phyloP scores from a whole-genome alignment of 345 rosid genomes.

The Linum trigynum region DNA sequence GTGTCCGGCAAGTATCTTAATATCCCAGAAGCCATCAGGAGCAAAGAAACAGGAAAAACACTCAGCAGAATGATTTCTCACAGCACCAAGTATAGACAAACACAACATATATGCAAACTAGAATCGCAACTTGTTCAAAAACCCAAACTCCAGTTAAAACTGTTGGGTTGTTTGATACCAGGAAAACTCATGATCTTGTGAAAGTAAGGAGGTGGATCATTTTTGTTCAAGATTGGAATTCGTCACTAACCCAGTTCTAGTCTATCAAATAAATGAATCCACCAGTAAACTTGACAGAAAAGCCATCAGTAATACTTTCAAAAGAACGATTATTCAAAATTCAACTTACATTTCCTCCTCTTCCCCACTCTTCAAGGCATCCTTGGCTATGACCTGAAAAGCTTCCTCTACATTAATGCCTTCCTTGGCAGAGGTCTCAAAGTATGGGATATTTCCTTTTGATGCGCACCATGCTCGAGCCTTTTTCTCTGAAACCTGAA shows the following conservation, averaged over 20 bases:
- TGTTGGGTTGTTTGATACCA: no score
- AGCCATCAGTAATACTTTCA: no score
- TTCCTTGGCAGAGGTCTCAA: constrained; percentile 98
- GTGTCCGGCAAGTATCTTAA: constrained; percentile 64
- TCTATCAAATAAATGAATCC: no score
- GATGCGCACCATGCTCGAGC: constrained; percentile 98
- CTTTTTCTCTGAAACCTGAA: constrained; percentile 88
- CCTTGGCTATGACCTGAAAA: constrained; percentile 87
- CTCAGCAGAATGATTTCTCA: neutral
- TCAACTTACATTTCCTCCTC: constrained; percentile 89
- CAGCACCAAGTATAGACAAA: neutral
- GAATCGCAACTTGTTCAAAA: neutral
- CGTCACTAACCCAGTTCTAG: no score
- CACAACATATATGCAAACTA: neutral
- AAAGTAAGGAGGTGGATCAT: no score
- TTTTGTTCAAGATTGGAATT: no score
- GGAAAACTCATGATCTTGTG: no score
- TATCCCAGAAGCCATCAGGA: neutral
- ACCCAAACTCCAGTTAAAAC: no score
- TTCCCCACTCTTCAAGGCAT: constrained; percentile 82
- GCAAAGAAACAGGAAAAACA: neutral
- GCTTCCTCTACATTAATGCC: constrained; percentile 96
- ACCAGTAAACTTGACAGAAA: no score
- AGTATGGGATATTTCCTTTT: constrained; percentile 92
- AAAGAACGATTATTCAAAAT: neutral